Evolutionary conservation across 768 basidiomycete genomes (phyloP), one percentile per base, ranked within the genome.

Genomic region (Lactarius vividus): DNA sequence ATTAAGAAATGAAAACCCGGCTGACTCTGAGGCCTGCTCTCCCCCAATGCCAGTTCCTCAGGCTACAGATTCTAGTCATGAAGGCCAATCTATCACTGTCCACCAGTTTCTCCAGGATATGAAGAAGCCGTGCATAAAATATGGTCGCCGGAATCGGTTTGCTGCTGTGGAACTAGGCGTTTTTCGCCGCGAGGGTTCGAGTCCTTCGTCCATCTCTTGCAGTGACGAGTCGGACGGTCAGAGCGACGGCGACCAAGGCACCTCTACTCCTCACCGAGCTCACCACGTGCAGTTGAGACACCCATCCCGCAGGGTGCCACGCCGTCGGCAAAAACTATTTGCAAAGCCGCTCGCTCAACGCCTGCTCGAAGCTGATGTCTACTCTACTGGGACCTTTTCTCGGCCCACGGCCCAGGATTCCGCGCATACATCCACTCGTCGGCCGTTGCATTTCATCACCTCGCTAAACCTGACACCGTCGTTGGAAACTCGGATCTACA

Each of bases 351-450:
- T 69, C 42, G 67, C 63, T 23, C 69, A 63, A 57, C 69, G 69
- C 16, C 52, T 70, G 37, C 58, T 69, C 54, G 63, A 70, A 46
- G 69, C 69, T n/a, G 69, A 64, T 35, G 58, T 70, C 40, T 70
- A 65, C 55, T 68, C 69, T 42, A 60, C 54, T 20, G 67, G 68
- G 31, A 40, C 54, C 16, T 46, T 58, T 23, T 40, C 59, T 4
- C 60, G 40, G 18, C 57, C 42, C 23, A 54, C 49, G 9, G 44
- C 8, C 31, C 62, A 28, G 23, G 52, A 59, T 55, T 35, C 59
- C 18, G 59, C 56, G 68, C 68, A 63, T 63, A 57, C 28, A 68
- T 40, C 46, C 40, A 46, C n/a, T 56, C 63, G 63, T n/a, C 69
- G 37, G 26, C 67, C 69, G 13, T 61, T 70, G 31, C 58, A 57